These are phyloP conservation scores for Daldinia bambusicola DNA, from an alignment of 495 filamentous ascomycete species.

Conservation along the genomic window DNA sequence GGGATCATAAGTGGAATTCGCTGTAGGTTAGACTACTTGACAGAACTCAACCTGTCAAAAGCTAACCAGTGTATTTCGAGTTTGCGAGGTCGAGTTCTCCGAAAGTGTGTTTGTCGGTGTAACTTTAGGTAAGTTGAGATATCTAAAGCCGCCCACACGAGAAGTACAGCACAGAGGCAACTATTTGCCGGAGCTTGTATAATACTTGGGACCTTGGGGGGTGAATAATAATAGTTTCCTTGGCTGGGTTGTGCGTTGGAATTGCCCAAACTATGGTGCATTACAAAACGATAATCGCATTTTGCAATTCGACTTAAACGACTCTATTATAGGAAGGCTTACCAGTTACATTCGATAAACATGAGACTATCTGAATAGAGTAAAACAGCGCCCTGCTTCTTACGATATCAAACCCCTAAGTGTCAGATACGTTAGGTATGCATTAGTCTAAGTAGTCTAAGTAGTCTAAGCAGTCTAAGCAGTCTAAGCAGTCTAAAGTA, in stretches of 20 bases:
- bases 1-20: conserved; percentile 15
- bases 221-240: not conserved
- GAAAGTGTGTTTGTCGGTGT: conserved; percentile 15
- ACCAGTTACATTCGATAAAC: conserved; percentile 24
- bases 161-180: conserved; percentile 5
- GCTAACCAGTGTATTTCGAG: not conserved
- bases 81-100: conserved; percentile 10
- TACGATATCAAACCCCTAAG: no score
- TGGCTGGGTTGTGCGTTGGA: not conserved
- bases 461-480: no score
- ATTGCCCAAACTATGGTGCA: not conserved
- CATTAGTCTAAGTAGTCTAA: no score
- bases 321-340: conserved; percentile 3
- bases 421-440: no score
- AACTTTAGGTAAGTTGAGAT: not conserved
- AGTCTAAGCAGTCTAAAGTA: no score
- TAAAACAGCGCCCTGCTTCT: conserved; percentile 11
- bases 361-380: conserved; percentile 21
- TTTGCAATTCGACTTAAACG: no score
- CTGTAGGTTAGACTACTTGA: not conserved
- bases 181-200: conserved; percentile 17
- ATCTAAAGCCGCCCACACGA: not conserved
- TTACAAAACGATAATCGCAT: not conserved
- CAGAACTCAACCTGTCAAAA: not conserved
- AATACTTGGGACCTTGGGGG: not conserved